Conservation (phyloP, 257 asterid species). For the Knoxia roxburghii region DNA sequence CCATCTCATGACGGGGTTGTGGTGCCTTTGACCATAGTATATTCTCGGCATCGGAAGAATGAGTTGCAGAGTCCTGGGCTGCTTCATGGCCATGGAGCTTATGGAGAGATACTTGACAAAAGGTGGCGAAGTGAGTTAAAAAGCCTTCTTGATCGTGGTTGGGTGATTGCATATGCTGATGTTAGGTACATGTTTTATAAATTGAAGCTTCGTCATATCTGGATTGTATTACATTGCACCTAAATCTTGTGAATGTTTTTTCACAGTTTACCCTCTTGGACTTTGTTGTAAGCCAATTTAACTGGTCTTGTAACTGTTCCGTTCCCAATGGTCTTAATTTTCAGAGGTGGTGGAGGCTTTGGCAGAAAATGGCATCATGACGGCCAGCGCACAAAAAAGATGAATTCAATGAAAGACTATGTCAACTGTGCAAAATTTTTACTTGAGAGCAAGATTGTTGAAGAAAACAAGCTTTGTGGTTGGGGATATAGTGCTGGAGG, state of each 20-base stretch:
- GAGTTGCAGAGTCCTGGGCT: slow-evolving; percentile 72
- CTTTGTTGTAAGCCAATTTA: neutral
- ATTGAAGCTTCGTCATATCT: neutral
- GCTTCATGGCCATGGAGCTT: slow-evolving; percentile 95
- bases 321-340: slow-evolving; percentile 23
- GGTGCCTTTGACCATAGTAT: slow-evolving; percentile 76
- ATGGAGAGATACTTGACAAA: slow-evolving; percentile 88
- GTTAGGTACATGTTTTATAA: slow-evolving; percentile 47
- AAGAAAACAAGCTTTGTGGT: slow-evolving; percentile 78
- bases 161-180: slow-evolving; percentile 96
- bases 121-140: slow-evolving; percentile 63
- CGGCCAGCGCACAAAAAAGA: slow-evolving; percentile 66
- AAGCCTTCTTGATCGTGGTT: slow-evolving; percentile 98
- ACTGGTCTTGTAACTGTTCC: slow-evolving; percentile 2
- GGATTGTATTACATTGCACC: neutral
- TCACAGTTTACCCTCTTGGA: neutral
- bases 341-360: slow-evolving; percentile 94
- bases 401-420: slow-evolving; percentile 68
- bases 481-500: slow-evolving; percentile 99
- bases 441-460: slow-evolving; percentile 57
- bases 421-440: slow-evolving; percentile 82
- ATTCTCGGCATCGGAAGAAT: slow-evolving; percentile 59
- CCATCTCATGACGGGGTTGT: slow-evolving; percentile 66
- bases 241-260: too few relatives aligned
- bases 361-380: slow-evolving; percentile 79